Conservation (phyloP, 108 stramenopile genomes). For the Fragilariopsis cylindrus region DNA sequence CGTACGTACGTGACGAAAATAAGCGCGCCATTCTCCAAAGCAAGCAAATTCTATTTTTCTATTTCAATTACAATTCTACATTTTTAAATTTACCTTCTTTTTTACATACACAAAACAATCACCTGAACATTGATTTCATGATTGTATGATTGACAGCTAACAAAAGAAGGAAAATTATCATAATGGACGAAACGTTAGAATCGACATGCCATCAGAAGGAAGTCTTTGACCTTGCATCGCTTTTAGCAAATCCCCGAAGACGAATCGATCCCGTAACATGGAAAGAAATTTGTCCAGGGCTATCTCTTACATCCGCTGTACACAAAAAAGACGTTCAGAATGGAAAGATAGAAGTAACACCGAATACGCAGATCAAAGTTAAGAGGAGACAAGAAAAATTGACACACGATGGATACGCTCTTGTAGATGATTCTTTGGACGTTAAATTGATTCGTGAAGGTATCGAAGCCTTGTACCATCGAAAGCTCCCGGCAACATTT, state of each 20-base stretch:
- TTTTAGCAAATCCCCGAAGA: not conserved
- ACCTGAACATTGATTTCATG: too few relatives aligned
- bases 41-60: too few relatives aligned
- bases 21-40: too few relatives aligned
- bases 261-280: constrained; percentile 9
- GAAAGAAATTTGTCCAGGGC: constrained; percentile 19
- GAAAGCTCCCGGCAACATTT: constrained; percentile 57
- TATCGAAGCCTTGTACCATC: constrained; percentile 28
- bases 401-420: constrained; percentile 38
- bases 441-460: constrained; percentile 15
- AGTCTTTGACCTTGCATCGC: not conserved
- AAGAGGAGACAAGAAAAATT: constrained; percentile 16
- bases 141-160: too few relatives aligned
- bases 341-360: not conserved
- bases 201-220: not conserved
- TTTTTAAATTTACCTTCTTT: too few relatives aligned
- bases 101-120: too few relatives aligned
- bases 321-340: not conserved
- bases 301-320: constrained; percentile 4
- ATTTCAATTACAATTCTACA: too few relatives aligned
- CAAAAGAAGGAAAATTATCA: not conserved
- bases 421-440: constrained; percentile 39
- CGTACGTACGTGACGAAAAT: too few relatives aligned
- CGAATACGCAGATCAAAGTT: not conserved
- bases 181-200: not conserved